Base-by-base conservation (phyloP, 2,329 filamentous ascomycete species). In the Aspergillus pseudonomiae region DNA sequence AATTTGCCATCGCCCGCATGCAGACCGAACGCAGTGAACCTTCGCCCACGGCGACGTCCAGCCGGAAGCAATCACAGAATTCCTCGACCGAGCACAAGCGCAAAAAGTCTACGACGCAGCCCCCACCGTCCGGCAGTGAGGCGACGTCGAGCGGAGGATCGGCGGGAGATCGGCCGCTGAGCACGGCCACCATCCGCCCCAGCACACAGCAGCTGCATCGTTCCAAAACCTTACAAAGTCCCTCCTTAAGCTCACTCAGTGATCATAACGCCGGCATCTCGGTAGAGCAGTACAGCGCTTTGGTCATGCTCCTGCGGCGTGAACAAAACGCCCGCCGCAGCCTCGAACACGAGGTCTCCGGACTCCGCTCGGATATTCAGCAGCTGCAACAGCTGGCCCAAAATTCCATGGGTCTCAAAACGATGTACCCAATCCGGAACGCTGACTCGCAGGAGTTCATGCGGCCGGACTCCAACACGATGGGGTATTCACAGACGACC, bases 1-100 rank as follows among this genome's bases (percentile, higher is more conserved):
- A 84, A 66, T 81, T 82, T 61, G 82, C 82, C 6, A 80, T 84
- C 63, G 80, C 81, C 1, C 79, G 81, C 59, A 75, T 84, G 63
- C 82, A 83, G 67, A 77, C 74, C 54, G 73, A 67, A 34, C 67
- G 73, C 14, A 62, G 70, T 43, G 70, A 70, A 26, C 26, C 57
- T 43, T 63, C 62, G 7, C 58, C 62, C 24, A 60, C 53, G 3
- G 30, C n/a, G 26, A 32, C 26, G 9, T n/a, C 48, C 10, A 30
- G 50, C 6, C 5, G 48, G n/a, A 55, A 55, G 6, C 24, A 21
- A 4, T 53, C 30, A 54, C 57, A 39, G 39, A 45, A 45, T 30
- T 24, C 21, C 2, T 26, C 53, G 43, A 41, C 16, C 11, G 62
- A 66, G 48, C 48, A 52, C 53, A 63, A 57, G 50, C 65, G 62